Conservation (phyloP, 176 grass and related monocot species). For the Microstegium vimineum region DNA sequence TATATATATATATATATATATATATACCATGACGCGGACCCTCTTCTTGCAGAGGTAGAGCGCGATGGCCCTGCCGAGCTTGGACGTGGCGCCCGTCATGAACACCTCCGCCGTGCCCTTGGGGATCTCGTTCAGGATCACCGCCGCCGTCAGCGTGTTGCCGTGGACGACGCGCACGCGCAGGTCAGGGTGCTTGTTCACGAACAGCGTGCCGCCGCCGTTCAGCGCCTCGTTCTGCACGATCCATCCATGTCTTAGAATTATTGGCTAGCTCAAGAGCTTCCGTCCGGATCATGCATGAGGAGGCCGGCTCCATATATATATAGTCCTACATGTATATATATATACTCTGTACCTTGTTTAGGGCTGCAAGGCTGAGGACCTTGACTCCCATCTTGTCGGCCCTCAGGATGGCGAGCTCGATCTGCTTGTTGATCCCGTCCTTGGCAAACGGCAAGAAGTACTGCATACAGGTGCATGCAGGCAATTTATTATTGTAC, state of each 20-base stretch:
- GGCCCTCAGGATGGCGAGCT: constrained; percentile 73
- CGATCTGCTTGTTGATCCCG: constrained; percentile 85
- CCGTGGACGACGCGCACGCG: constrained; percentile 79
- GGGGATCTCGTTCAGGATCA: constrained; percentile 88
- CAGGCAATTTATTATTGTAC: too few species aligned
- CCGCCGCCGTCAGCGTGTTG: constrained; percentile 86
- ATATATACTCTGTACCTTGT: constrained; percentile 51
- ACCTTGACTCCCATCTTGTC: constrained; percentile 79
- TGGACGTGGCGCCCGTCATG: constrained; percentile 88
- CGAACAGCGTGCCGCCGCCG: constrained; percentile 80
- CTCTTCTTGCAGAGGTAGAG: constrained; percentile 70
- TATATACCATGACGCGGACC: constrained; percentile 69
- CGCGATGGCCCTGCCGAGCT: constrained; percentile 80
- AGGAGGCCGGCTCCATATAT: neutral
- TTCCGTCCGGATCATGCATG: neutral
- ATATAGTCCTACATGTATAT: too few species aligned
- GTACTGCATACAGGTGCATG: constrained; percentile 63
- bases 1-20: too few species aligned
- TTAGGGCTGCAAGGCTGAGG: constrained; percentile 87
- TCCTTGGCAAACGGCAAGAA: constrained; percentile 75
- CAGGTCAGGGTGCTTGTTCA: constrained; percentile 83
- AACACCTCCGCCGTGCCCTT: constrained; percentile 63
- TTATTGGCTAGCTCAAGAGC: neutral
- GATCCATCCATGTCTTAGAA: neutral
- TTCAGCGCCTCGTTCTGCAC: constrained; percentile 87